Base-by-base conservation (phyloP, 148 eudicot species). In the Vaccinium vitisidaea region DNA sequence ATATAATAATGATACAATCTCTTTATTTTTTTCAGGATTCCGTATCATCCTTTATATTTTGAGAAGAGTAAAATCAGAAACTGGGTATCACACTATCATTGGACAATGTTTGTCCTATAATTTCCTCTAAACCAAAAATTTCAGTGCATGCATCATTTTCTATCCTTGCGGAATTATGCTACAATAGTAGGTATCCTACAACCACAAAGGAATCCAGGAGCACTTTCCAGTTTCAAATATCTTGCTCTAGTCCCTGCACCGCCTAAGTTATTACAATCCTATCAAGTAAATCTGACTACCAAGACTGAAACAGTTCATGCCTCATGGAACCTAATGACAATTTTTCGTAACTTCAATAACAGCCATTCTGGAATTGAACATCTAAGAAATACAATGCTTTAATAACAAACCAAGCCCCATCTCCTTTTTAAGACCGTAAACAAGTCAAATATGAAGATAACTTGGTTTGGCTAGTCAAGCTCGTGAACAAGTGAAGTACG, bases 211-310 rank as follows among this genome's bases (percentile, higher is more conserved):
- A 75, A 75, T 46, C 13, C 53, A 75, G 79, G 27, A 75, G 53
- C 79, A 43, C 79, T 46, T 46, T 19, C 79, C 7, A 75, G 27
- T 19, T 75, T 46, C 79, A 21, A 75, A 75, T 43, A 75, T 75
- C 79, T 25, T 75, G 53, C 15, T 75, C 79, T 75, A 21, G 15
- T 10, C 53, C 12, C 14, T 21, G 25, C 27, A 75, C 78, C 0
- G 13, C 46, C 52, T 46, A 9, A 10, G 7, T 75, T 75, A 75
- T 39, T 18, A 39, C 25, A 52, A 39, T 13, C 18, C 8, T 18
- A 43, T 39, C 13, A 19, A 19, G 49, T 16, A 73, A 43, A 43
- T 18, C 16, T 8, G 52, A 19, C 15, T 32, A 10, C 32, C 50
- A 15, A 43, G 46, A 43, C 46, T 43, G 46, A 43, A 16, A 15